Evolutionary conservation across 2,329 filamentous ascomycete species (phyloP), one percentile per base, ranked within the genome.

Genomic region (Fusarium beomiforme): DNA sequence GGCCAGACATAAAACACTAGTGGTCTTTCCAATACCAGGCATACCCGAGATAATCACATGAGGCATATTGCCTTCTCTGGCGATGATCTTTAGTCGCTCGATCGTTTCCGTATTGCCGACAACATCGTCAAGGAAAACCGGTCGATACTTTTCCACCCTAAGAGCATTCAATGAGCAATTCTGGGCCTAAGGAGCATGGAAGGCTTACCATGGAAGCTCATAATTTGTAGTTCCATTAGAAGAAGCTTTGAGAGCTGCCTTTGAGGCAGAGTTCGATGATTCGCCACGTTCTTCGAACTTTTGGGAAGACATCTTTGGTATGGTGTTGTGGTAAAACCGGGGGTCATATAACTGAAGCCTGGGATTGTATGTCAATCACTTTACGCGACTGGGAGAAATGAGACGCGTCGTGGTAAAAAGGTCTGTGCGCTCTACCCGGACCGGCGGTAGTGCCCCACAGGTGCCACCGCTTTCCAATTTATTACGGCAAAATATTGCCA

Each of bases 11-110:
- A 98, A 85, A 60, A 99, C 91, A 60, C 94, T 97, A 1, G 96
- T 98, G 7, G 96, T 99, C 86, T 99, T 99, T 81, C 96, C 96
- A 78, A 98, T 99, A 78, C 96, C 96, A 23, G 96, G 96, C 94
- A 97, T 98, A 66, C 96, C 96, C n/a, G 94, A 97, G 78, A 99
- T 98, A 82, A 99, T 98, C 78, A 99, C 90, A 83, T 99, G 96
- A 5, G 96, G 96, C 95, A 99, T 98, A 83, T 99, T 99, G 76
- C 96, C 96, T 84, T 98, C 96, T 82, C 95, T 96, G 49, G 96
- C 95, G 76, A 99, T 98, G 78, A 99, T 98, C 80, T 98, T 98
- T 76, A 99, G 86, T 59, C 96, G 92, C 81, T 98, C 95, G 76
- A 99, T 94, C 2, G 96, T 99, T 81, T 99, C 96, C 23, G 93